phyloP scores from a whole-genome alignment of 208 protist species.

The Leishmania amazonensis region DNA sequence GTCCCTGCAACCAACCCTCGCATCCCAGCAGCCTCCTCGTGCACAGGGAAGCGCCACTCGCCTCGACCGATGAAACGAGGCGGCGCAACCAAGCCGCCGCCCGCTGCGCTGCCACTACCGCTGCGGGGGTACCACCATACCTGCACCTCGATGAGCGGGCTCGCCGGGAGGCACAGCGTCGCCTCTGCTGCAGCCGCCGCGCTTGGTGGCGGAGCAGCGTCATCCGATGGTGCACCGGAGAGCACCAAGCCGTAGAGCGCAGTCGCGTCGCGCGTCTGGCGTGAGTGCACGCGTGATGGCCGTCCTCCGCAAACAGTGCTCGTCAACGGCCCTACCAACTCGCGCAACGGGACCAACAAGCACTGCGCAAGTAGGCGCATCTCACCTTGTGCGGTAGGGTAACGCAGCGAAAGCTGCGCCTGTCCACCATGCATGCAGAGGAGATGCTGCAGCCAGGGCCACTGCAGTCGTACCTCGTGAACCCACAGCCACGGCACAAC shows the following conservation, averaged over 20 bases:
- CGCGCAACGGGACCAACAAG: slow-evolving; percentile 19
- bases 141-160: slow-evolving; percentile 12
- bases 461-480: slow-evolving; percentile 25
- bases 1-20: background rate
- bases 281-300: background rate
- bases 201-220: background rate
- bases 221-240: background rate
- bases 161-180: slow-evolving; percentile 21
- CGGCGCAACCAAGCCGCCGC: background rate
- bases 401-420: slow-evolving; percentile 15
- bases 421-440: slow-evolving; percentile 26
- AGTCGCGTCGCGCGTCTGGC: background rate
- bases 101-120: background rate
- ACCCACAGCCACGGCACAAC: slow-evolving; percentile 28
- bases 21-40: background rate
- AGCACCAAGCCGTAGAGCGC: slow-evolving; percentile 9
- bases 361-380: slow-evolving; percentile 6
- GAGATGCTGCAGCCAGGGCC: slow-evolving; percentile 41
- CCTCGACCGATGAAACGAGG: slow-evolving; percentile 23
- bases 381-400: background rate
- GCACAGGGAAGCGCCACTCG: slow-evolving; percentile 16
- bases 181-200: slow-evolving; percentile 8
- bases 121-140: slow-evolving; percentile 28
- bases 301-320: background rate
- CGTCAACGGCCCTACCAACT: background rate